Evolutionary conservation across 371 early-diverging fungal species (phyloP), one percentile per base, ranked within the genome.

Genomic region (Lichtheimia hyalospora): DNA sequence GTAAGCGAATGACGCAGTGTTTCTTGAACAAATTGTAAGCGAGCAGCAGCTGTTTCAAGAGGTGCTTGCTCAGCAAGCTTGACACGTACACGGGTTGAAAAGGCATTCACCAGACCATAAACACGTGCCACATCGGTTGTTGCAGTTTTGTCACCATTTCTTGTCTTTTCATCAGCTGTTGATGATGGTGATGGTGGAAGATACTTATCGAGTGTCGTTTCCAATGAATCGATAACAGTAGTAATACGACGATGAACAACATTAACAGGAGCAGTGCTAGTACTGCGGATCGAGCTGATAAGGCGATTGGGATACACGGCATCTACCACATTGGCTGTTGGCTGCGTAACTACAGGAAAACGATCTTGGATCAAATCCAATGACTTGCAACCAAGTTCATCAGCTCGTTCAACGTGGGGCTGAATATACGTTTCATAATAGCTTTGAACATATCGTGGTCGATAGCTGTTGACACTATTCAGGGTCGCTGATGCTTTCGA

Each of bases 331-430:
- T 89, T 84, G 28, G 74, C 66, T 8, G 86, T 87, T 16, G 87
- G 89, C 66, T 84, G 64, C 28, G 63, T 76, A 44, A 90, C 77
- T 18, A 87, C 74, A 12, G 92, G 92, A 70, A 87, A 82, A 34
- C 73, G 77, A 2, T 61, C 49, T 58, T 90, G 85, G 41, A 92
- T 61, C 40, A 79, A 49, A 57, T 89, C 89, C 15, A 92, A 73
- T 0, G 90, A 88, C 53, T 79, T 70, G 48, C 82, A 78, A 15
- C 88, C 91, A 28, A 87, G 71, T 3, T 77, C 62, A 61, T 92
- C 90, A 3, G 83, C 84, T 18, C 65, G 76, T 49, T 75, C 72
- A 5, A 88, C 66, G 40, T 85, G 84, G 46, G 80, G 76, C 64
- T 85, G 81, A 46, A 86, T 52, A 23, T 78, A 81, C 8, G 61